These are phyloP conservation scores for Termitomyces sp. DNA, from an alignment of 768 basidiomycete species.

Conservation along the genomic window DNA sequence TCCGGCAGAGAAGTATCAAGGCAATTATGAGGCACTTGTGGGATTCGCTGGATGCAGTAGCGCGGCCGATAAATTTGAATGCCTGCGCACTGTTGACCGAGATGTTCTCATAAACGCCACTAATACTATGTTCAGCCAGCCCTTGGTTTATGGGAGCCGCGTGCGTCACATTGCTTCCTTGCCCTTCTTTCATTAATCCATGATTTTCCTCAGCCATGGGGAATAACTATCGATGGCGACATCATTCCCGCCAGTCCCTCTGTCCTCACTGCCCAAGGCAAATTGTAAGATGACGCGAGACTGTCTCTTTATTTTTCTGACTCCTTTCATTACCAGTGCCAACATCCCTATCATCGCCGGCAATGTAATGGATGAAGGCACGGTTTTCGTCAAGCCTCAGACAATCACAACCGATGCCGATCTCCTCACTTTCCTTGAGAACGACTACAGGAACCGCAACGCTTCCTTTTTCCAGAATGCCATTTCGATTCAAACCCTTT, in stretches of 20 bases:
- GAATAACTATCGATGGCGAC: constrained; percentile 14
- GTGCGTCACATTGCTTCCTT: constrained; percentile 1
- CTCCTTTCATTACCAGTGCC: constrained; percentile 3
- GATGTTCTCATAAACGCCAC: constrained; percentile 14
- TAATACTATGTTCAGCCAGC: constrained; percentile 12
- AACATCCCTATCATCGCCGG: constrained; percentile 16
- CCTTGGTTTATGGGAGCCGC: constrained; percentile 12
- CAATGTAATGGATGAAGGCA: constrained; percentile 16
- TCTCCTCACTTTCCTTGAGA: constrained; percentile 15
- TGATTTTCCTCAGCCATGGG: constrained; percentile 11
- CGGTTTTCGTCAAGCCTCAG: constrained; percentile 16
- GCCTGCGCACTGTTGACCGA: constrained; percentile 13
- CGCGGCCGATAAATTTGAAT: constrained; percentile 23
- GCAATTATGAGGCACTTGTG: constrained; percentile 34
- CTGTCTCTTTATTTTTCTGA: not conserved
- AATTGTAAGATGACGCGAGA: constrained; percentile 9
- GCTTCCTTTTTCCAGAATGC: constrained; percentile 16
- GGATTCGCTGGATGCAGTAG: constrained; percentile 23
- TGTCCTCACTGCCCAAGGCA: constrained; percentile 14
- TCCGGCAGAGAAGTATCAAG: constrained; percentile 22
- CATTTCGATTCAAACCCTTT: constrained; percentile 14
- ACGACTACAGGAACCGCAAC: constrained; percentile 15
- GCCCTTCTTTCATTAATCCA: not conserved
- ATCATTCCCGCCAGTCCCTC: constrained; percentile 16
- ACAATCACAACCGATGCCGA: constrained; percentile 10